Base-by-base conservation (phyloP, 2,329 filamentous ascomycete genomes). In the Colletotrichum eleusines region DNA sequence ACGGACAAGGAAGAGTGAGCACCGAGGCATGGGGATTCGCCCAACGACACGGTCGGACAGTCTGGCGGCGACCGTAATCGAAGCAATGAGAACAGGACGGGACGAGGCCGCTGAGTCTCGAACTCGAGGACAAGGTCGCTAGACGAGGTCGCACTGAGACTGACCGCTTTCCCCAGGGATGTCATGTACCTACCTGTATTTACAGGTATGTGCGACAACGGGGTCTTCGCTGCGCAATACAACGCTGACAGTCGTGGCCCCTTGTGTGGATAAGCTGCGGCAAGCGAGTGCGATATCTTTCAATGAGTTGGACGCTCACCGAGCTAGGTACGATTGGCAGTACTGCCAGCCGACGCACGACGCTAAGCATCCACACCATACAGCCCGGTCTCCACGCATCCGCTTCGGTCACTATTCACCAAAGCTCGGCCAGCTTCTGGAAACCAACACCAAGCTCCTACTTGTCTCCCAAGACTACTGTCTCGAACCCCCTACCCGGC, bases 51-150 rank as follows among this genome's bases (percentile, higher is more conserved):
- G 54, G 54, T 66, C 40, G 62, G 62, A 48, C 46, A 64, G 28
- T 18, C 12, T 60, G 31, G n/a, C 33, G 38, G 59, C 26, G 23
- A 38, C 44, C 60, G 67, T 70, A 70, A 61, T 55, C 40, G 33
- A 26, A 55, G 55, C 67, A 70, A 70, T 70, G 55, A 70, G 63
- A 50, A 38, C 33, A 61, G 54, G 54, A 35, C 33, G 42, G 54
- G 16, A 46, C 9, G n/a, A 50, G 28, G 20, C 42, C 40, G 31
- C 23, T 23, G 23, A 40, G 61, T 35, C 26, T 18, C 28, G 31
- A 38, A 46, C 38, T 3, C 18, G 18, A 70, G 28, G 40, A 50
- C 63, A 33, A 60, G 26, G 55, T 33, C 55, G n/a, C 55, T 40
- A 59, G 20, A 20, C 57, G 16, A 46, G 18, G 54, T 42, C 31